Evolutionary conservation across 495 filamentous ascomycete species (phyloP), one percentile per base, ranked within the genome.

Genomic region (Durotheca rogersii): DNA sequence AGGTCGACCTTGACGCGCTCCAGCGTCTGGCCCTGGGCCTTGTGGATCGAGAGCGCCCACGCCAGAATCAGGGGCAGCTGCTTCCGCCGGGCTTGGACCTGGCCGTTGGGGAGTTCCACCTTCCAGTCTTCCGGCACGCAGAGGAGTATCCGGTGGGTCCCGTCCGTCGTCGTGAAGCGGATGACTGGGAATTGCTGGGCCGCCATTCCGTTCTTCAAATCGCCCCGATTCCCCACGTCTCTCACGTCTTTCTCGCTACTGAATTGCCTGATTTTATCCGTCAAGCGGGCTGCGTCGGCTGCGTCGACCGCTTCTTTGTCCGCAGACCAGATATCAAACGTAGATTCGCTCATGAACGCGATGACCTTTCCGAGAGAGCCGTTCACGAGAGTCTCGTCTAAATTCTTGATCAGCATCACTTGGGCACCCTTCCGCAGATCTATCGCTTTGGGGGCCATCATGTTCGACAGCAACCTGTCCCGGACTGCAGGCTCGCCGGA

Each of bases 401-500:
- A 84, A 61, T 98, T 98, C 64, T 98, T 98, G 77, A 97, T 96
- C n/a, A 98, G 71, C 93, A 98, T 97, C 19, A 98, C 94, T 63
- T 97, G 94, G 0, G 90, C 85, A 12, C 89, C 89, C 57, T 92
- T 88, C 68, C 96, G 97, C 33, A 98, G 74, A 35, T 84, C 78
- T 12, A 97, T 80, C 0, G 61, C 53, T 20, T 77, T 77, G 3
- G 93, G 90, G 0, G 91, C 92, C 89, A 98, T 96, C 81, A 93
- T 96, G 64, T 88, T 94, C 1, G 79, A 59, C 0, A 98, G 75
- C 1, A 97, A 70, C 65, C 82, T 92, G 10, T 92, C 88, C 20
- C 90, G 87, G 30, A 82, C 60, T 1, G 65, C 61, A 5, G 68
- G 65, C 53, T 97, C 90, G 11, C 94, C 93, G n/a, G 81, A 72